Evolutionary conservation across 192 early-diverging fungal species (phyloP), one percentile per base, ranked within the genome.

Genomic region (Linnemannia hyalina): DNA sequence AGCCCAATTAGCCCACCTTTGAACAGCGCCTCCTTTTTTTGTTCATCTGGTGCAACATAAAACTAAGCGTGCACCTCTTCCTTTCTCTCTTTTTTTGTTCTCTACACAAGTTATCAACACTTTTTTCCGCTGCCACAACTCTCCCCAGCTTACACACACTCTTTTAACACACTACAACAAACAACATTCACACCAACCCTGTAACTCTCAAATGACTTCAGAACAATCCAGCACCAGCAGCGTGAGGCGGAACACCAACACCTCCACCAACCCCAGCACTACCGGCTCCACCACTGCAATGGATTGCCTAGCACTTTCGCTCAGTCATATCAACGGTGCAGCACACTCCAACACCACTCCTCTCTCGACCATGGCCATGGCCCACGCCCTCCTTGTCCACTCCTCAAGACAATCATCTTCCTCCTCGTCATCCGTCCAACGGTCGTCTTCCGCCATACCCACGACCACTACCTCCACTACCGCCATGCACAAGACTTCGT

Each of bases 351-450:
- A 60, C n/a, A 60, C 55, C 55, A 60, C 55, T 2, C 55, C 55
- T 29, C n/a, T 60, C 8, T 60, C 55, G n/a, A 60, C 55, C 55
- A 60, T 60, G 55, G 55, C 55, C 55, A 60, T 60, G 55, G 55
- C 55, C 7, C n/a, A 60, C 55, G 55, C 55, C 2, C n/a, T 60
- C n/a, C n/a, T 60, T 10, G 55, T 65, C 10, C 60, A 32, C 29
- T 65, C 60, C 13, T 65, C 60, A 1, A 65, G 60, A 26, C 55
- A 57, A 1, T 32, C 60, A 3, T 13, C 29, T 32, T 32, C 26
- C 26, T 65, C 60, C 9, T 65, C 20, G 2, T 52, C 29, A 3
- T 65, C 29, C n/a, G 29, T 13, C 60, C 60, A 65, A 65, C 60
- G 60, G 10, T 10, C 60, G 60, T 32, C 26, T 15, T 65, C 60